Evolutionary conservation across 805 yeast genomes (phyloP), one percentile per base, ranked within the genome.

Genomic region (Kodamaea lidongshanica): DNA sequence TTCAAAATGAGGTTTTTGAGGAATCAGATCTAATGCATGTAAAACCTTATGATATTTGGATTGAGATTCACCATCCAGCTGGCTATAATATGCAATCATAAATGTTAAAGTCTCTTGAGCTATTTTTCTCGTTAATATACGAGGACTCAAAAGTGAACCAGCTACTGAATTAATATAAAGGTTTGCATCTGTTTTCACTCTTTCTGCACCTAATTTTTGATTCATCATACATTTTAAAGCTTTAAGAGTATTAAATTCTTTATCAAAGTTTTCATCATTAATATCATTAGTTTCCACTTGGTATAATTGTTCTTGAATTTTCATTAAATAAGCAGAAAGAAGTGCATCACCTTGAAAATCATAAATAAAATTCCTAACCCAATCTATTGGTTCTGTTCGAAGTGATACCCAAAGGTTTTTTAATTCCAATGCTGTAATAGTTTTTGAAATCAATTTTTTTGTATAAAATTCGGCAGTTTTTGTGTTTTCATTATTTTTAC

Each of bases 381-480:
- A 89, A 34, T 59, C 67, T 12, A 64, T 60, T 14, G 88, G 87
- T 50, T 89, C 97, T 0, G 97, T 86, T 40, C 97, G 74, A 24
- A 89, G 64, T 27, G 95, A 85, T 5, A 92, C 95, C 82, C 92
- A 85, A 30, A 92, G 67, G 42, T 83, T 83, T 22, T 81, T 84
- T 40, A 89, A 62, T 51, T 88, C 85, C 30, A 73, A 74, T 4
- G 75, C 60, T 1, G 82, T 65, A 32, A 88, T 76, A 18, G 74
- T 57, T 44, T 81, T 80, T 20, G 81, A 77, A 48, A 88, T 68
- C 40, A 92, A 67, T 37, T 71, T 70, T 30, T 81, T 71, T 11
- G 89, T 87, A 53, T 82, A 89, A 44, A 72, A 77, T 39, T 76
- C 86, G 2, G 92, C 96, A 14, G 77, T 69, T 36, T 52, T 46